Percentiles rank a stretch among this genome's conserved stretches.
phyloP scores from a whole-genome alignment of 768 basidiomycete genomes.

The Rhizopogon vulgaris region DNA sequence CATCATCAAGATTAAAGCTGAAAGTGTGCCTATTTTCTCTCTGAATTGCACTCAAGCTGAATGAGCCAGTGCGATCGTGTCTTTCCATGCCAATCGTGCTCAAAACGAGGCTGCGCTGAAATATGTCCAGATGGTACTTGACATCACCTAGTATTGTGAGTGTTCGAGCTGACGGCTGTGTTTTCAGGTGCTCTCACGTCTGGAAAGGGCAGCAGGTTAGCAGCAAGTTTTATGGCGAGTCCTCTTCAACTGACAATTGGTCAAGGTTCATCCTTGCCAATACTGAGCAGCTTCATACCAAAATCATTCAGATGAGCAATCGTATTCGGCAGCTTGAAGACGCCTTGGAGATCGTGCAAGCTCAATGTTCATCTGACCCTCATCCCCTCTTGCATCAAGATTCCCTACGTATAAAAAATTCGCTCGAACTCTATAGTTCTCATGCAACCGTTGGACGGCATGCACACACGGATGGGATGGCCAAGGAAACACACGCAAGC shows the following conservation, averaged over 20 bases:
- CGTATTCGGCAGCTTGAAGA: conserved; percentile 63
- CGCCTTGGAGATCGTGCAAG: conserved; percentile 42
- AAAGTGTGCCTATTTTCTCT: conserved; percentile 33
- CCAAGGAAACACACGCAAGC: conserved; percentile 8
- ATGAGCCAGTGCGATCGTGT: conserved; percentile 52
- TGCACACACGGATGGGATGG: conserved; percentile 1
- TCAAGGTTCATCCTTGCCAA: conserved; percentile 61
- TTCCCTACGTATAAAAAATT: conserved; percentile 56
- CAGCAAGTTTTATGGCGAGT: background rate
- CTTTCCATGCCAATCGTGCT: conserved; percentile 63
- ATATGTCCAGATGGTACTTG: conserved; percentile 52
- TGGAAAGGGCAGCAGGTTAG: conserved; percentile 57
- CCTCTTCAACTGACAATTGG: conserved; percentile 9
- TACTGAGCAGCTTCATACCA: conserved; percentile 60
- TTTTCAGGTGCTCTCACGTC: conserved; percentile 50
- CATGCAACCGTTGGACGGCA: conserved; percentile 16
- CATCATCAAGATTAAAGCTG: conserved; percentile 39
- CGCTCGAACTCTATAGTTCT: conserved; percentile 54
- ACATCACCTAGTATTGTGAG: background rate
- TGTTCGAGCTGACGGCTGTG: conserved; percentile 6
- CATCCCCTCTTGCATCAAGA: conserved; percentile 59
- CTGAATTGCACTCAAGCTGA: conserved; percentile 4
- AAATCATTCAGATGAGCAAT: conserved; percentile 54
- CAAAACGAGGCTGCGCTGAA: conserved; percentile 58
- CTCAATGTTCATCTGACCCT: conserved; percentile 30